Evolutionary conservation across 306 rosid species (phyloP).

Genomic region (Prinsepia uniflora): DNA sequence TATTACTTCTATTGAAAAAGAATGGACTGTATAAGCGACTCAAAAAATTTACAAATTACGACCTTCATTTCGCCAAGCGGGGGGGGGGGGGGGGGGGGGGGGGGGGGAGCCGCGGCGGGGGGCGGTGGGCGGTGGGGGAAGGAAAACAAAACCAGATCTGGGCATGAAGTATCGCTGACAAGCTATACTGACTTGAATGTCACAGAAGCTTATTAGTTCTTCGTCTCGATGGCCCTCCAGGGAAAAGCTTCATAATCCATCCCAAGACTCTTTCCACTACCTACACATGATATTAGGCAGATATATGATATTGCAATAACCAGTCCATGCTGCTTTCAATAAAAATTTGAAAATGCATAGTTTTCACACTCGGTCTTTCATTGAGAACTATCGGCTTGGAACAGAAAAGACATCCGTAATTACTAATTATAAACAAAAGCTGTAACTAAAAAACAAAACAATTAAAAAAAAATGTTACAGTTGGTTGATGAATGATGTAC

Average conservation of each 20-base stretch:
- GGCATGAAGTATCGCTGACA: slow-evolving; percentile 12
- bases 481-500: not conserved
- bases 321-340: not conserved
- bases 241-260: slow-evolving; percentile 98
- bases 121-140: too few species aligned
- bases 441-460: not conserved
- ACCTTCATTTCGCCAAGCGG: slow-evolving; percentile 33
- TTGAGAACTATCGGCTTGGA: not conserved
- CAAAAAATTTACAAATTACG: slow-evolving; percentile 57
- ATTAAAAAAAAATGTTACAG: not conserved
- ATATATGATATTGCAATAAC: not conserved
- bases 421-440: not conserved
- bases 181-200: slow-evolving; percentile 32
- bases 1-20: slow-evolving; percentile 34
- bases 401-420: not conserved
- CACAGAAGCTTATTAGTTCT: slow-evolving; percentile 91
- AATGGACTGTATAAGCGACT: slow-evolving; percentile 46
- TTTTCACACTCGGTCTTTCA: not conserved
- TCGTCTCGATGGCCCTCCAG: slow-evolving; percentile 86
- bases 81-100: too few species aligned
- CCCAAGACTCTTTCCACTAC: slow-evolving; percentile 97
- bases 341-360: not conserved
- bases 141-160: slow-evolving; percentile 31
- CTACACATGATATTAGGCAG: slow-evolving; percentile 26
- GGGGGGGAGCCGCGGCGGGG: too few species aligned